A percentile compares a stretch with the other conserved stretches of the same genome.
phyloP scores from a whole-genome alignment of 1,284 basidiomycete species.

The Heterobasidion irregulare region DNA sequence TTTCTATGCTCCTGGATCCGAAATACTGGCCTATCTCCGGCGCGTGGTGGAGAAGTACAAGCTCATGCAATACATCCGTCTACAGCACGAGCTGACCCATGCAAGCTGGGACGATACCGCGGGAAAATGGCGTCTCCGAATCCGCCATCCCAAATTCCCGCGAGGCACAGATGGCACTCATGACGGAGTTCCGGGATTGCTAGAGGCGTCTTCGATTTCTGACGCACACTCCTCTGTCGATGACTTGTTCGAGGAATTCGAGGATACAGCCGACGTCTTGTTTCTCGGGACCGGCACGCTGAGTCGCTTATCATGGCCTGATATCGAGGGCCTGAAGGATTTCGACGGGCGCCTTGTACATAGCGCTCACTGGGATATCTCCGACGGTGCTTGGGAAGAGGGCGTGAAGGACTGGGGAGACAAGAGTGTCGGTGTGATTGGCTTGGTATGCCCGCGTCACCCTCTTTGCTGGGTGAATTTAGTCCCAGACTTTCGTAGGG shows the following conservation, averaged over 20 bases:
- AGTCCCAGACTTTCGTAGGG: conserved; percentile 28
- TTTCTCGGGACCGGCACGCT: conserved; percentile 41
- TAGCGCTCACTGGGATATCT: conserved; percentile 46
- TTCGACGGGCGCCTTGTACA: conserved; percentile 48
- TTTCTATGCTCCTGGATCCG: conserved; percentile 50
- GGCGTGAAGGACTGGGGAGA: conserved; percentile 40
- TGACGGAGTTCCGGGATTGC: not conserved
- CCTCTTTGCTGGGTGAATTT: not conserved
- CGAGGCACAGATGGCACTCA: not conserved
- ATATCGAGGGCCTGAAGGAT: conserved; percentile 40
- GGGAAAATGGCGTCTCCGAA: conserved; percentile 46
- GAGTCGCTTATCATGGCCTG: conserved; percentile 51
- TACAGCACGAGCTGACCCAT: conserved; percentile 41
- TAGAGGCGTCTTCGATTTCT: not conserved
- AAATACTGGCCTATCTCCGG: conserved; percentile 47
- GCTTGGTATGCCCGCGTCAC: not conserved
- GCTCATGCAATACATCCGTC: conserved; percentile 41
- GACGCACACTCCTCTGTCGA: conserved; percentile 8
- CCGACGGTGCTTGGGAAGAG: conserved; percentile 33
- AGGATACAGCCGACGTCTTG: conserved; percentile 44
- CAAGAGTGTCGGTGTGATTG: conserved; percentile 42
- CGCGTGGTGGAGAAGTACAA: conserved; percentile 51
- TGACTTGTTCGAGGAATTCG: conserved; percentile 33
- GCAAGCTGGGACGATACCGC: conserved; percentile 41
- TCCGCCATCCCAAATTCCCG: conserved; percentile 19